Evolutionary conservation across 495 filamentous ascomycete species (phyloP), one percentile per base, ranked within the genome.

Genomic region (Halenospora varia): DNA sequence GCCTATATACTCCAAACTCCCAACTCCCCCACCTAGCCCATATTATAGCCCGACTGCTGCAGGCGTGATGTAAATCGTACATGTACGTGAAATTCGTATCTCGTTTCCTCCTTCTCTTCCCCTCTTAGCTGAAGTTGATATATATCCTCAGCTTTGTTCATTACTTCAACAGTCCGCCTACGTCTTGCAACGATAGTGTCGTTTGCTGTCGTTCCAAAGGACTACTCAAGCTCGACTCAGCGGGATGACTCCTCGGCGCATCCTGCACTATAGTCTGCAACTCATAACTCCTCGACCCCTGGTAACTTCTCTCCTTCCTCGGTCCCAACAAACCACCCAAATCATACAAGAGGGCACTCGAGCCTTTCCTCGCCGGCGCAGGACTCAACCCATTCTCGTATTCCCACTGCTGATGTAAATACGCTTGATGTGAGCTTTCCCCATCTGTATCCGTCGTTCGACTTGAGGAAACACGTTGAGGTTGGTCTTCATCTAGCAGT

Each of bases 401-500:
- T 4, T 45, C 55, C 15, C 48, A 45, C 2, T 26, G 26, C 2
- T 23, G 40, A 22, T 55, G 47, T 2, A 59, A 18, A 10, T 39
- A 41, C 0, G 51, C 51, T 18, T 57, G 40, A 17, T 10, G 53
- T 2, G 60, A 62, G 25, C 60, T 62, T 17, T 63, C 64, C 10
- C 60, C 58, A 54, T 60, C 59, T 22, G 59, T 61, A 39, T 66
- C 63, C 13, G 45, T 53, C 3, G 59, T 60, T 35, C 53, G 51
- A 15, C 26, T 49, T 10, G 54, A 56, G 23, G 50, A 56, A 13
- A 35, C 48, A 56, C 57, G 18, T 23, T 56, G 52, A 10, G 48
- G 48, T 19, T 44, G 39, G 23, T 64, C 64, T n/a, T 57, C 57
- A 3, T 79, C 76, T 1, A 89, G 70, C 1, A 90, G 71, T 3